Evolutionary conservation across 129 eudicot species (phyloP).

Genomic region (Centrapalus pauciflorus): DNA sequence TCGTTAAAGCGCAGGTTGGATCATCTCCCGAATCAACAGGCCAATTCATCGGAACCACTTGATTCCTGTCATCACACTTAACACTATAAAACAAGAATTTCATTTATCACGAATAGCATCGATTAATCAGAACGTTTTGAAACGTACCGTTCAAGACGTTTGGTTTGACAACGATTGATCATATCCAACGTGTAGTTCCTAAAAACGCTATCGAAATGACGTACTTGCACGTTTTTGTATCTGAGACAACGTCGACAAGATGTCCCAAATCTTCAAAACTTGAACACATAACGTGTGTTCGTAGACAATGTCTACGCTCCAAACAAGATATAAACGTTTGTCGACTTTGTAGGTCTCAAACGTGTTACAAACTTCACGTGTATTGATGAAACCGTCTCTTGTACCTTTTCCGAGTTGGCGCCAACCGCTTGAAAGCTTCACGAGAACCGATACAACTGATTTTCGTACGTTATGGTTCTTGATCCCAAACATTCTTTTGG

Average conservation of each 20-base stretch:
- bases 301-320: constrained; percentile 31
- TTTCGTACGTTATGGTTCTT: constrained; percentile 16
- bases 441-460: constrained; percentile 22
- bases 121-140: background rate
- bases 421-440: constrained; percentile 43
- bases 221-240: constrained; percentile 17
- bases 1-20: constrained; percentile 12
- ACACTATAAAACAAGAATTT: background rate
- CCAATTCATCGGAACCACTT: constrained; percentile 42
- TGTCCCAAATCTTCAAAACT: constrained; percentile 37
- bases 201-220: background rate
- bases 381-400: background rate
- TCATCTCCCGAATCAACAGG: constrained; percentile 11
- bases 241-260: constrained; percentile 11
- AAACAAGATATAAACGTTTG: constrained; percentile 23
- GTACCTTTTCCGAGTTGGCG: constrained; percentile 12
- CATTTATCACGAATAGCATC: background rate
- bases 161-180: constrained; percentile 34
- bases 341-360: constrained; percentile 31
- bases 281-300: constrained; percentile 28
- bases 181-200: constrained; percentile 22
- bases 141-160: constrained; percentile 27
- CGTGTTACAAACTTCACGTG: constrained; percentile 2
- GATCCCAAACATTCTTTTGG: constrained; percentile 9
- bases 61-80: constrained; percentile 24